These are phyloP conservation scores for Lactarius sp. DNA, from an alignment of 768 basidiomycete species.

Conservation along the genomic window DNA sequence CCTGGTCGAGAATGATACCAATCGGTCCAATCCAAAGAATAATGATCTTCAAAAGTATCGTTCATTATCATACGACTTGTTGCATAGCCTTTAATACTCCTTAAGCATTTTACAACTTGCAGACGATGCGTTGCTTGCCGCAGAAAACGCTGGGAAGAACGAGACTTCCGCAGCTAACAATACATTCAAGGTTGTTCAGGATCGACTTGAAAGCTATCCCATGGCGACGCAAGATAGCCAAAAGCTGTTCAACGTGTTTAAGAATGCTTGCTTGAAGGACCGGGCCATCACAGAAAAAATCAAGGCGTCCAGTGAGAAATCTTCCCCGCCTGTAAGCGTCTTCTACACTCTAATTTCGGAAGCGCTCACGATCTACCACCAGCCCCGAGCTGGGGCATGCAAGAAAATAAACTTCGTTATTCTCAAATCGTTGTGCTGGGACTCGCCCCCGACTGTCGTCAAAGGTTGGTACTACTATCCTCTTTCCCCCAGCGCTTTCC, in stretches of 20 bases:
- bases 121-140: neutral
- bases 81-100: neutral
- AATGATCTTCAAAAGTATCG: neutral
- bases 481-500: neutral
- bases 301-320: neutral
- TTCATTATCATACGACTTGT: neutral
- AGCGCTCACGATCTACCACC: neutral
- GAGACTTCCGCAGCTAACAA: neutral
- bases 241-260: neutral
- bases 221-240: neutral
- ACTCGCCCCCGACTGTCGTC: neutral
- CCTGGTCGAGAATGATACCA: neutral
- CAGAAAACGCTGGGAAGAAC: neutral
- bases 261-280: neutral
- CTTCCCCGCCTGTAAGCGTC: neutral
- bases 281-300: neutral
- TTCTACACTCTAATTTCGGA: neutral
- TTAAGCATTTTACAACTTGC: neutral
- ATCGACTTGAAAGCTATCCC: neutral
- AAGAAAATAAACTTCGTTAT: slow-evolving; percentile 9
- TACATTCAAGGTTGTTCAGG: neutral
- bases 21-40: neutral
- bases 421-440: neutral
- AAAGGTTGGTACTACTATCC: neutral
- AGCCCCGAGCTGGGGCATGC: neutral